Base-by-base conservation (phyloP, 345 rosid genomes). In the Salix purpurea region DNA sequence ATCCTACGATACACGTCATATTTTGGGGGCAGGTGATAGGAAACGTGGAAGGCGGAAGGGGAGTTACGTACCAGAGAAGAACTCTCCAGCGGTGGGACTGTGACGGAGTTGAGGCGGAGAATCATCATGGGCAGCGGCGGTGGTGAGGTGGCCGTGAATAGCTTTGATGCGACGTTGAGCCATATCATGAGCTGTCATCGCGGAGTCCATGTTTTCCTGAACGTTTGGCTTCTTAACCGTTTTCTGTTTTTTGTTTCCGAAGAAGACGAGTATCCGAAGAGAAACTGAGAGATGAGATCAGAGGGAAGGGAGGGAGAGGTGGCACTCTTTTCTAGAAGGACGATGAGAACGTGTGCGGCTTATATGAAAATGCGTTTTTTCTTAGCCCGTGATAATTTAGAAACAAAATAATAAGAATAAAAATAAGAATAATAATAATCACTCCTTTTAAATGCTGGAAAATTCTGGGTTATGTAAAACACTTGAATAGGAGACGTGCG, bases 161-260 rank as follows among this genome's bases (percentile, higher is more conserved):
- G 96, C 81, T 54, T 83, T 67, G 67, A 96, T 78, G 69, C 99
- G 97, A 80, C 95, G 97, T 70, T 89, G 91, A 69, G 96, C 92
- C 67, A 24, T 3, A 46, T 46, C 50, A 11, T 16, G 69, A 23
- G 62, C 48, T 46, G 68, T 28, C 12, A 82, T 40, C 32, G 78
- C 50, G 16, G 89, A 81, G 79, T 89, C 94, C 91, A 89, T 88
- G 6, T 2, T 60, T 30, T 24, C 50, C 50, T 15, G 5, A 46
- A 46, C 56, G 26, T 54, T 21, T 40, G 71, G 26, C 40, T 56
- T 54, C 48, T 28, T 46, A 46, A 12, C 18, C 50, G 50, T 13
- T 40, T 46, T 54, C 15, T 62, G 66, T 50, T 74, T 74, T 62
- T 58, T 62, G 78, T 48, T 74, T 74, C 70, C 71, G 21, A 68